Conservation (phyloP, 352 stramenopile species). For the Saprolegnia parasitica region DNA sequence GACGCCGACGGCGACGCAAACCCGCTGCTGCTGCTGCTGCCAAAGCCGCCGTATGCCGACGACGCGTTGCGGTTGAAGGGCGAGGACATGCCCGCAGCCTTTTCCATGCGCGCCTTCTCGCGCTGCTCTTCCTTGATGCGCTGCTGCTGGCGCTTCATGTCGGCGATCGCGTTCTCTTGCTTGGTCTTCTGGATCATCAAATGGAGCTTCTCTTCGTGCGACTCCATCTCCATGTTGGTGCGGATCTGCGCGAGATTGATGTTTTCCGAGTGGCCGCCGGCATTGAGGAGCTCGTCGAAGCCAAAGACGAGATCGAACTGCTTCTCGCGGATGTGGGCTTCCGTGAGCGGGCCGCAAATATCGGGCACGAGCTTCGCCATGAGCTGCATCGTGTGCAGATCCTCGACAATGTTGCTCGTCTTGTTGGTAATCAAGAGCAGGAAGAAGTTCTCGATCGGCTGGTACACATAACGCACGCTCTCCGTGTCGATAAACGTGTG, state of each 20-base stretch:
- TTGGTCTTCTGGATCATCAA: constrained; percentile 98
- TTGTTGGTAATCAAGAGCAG: constrained; percentile 99
- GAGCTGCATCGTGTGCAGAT: constrained; percentile 97
- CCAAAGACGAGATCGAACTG: constrained; percentile 99
- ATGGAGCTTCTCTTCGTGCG: constrained; percentile 98
- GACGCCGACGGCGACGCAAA: constrained; percentile 41
- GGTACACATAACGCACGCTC: constrained; percentile 98
- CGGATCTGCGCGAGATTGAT: constrained; percentile 91
- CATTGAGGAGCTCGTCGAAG: constrained; percentile 98
- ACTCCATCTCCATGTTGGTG: constrained; percentile 99
- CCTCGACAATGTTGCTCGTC: constrained; percentile 99
- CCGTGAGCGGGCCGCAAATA: constrained; percentile 90
- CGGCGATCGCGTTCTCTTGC: constrained; percentile 81
- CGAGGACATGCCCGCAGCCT: constrained; percentile 52
- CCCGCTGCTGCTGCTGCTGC: constrained; percentile 50
- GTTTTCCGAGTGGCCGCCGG: constrained; percentile 96
- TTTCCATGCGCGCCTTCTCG: constrained; percentile 71
- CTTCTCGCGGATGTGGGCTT: constrained; percentile 94
- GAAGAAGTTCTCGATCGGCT: constrained; percentile 97
- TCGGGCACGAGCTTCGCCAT: constrained; percentile 97
- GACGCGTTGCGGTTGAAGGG: constrained; percentile 37
- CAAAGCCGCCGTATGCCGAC: constrained; percentile 41
- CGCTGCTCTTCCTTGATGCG: constrained; percentile 86
- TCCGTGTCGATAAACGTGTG: constrained; percentile 99
- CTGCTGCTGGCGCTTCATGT: constrained; percentile 85